These are phyloP conservation scores for Lonicera japonica DNA, from an alignment of 129 eudicot genomes.

Conservation along the genomic window DNA sequence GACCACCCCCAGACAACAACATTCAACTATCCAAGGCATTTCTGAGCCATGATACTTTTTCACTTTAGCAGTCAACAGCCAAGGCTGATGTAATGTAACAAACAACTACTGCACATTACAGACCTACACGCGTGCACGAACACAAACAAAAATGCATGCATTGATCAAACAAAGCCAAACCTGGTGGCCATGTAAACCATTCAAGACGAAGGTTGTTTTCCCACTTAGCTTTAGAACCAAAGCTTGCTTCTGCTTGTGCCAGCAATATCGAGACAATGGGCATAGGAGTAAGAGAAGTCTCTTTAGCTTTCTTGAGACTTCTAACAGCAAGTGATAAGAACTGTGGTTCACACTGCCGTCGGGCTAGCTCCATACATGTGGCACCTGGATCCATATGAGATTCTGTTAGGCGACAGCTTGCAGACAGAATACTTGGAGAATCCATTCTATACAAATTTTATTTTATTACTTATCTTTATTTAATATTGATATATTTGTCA, in stretches of 20 bases:
- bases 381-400: slow-evolving; percentile 45
- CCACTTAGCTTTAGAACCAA: slow-evolving; percentile 79
- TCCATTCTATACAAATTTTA: too few relatives aligned
- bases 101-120: not conserved
- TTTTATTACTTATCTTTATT: too few relatives aligned
- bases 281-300: slow-evolving; percentile 35
- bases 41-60: not conserved
- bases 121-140: not conserved
- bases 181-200: slow-evolving; percentile 93
- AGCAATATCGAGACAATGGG: slow-evolving; percentile 62
- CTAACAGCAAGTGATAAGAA: slow-evolving; percentile 57
- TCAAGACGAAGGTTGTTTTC: slow-evolving; percentile 55
- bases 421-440: too few relatives aligned
- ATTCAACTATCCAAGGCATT: too few relatives aligned
- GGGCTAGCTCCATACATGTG: slow-evolving; percentile 85
- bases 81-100: too few relatives aligned
- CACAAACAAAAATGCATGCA: not conserved
- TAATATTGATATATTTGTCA: too few relatives aligned
- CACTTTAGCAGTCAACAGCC: not conserved
- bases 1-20: too few relatives aligned
- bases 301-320: slow-evolving; percentile 79
- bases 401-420: not conserved
- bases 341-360: slow-evolving; percentile 47
- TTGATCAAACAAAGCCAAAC: slow-evolving; percentile 25
- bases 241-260: slow-evolving; percentile 93